Conservation (phyloP, 768 basidiomycete species). For the Pisolithus tinctorius region DNA sequence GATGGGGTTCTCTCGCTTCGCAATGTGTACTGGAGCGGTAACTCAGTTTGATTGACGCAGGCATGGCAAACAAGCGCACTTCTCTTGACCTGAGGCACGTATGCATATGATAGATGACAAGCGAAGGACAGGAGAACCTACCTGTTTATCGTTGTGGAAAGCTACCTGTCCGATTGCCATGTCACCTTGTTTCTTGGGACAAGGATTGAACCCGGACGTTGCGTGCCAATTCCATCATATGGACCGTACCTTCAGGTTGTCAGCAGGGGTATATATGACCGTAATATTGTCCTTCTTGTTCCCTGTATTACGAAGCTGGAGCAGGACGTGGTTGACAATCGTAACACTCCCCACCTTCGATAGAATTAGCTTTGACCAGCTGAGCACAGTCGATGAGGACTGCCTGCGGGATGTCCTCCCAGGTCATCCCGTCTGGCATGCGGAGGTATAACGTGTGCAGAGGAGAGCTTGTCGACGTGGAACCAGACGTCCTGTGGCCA, state of each 20-base stretch:
- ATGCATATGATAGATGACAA: neutral
- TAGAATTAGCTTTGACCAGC: conserved; percentile 95
- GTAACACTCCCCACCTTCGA: conserved; percentile 52
- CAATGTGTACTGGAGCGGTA: conserved; percentile 54
- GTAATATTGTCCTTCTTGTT: conserved; percentile 95
- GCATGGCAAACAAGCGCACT: conserved; percentile 32
- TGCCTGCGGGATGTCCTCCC: conserved; percentile 81
- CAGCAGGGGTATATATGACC: conserved; percentile 89
- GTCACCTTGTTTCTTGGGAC: conserved; percentile 84
- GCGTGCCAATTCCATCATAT: neutral
- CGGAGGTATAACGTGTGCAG: conserved; percentile 97
- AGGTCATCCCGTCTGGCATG: conserved; percentile 71
- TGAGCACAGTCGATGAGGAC: conserved; percentile 85
- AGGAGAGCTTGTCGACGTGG: conserved; percentile 96
- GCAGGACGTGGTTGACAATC: neutral
- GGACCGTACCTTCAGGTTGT: conserved; percentile 76
- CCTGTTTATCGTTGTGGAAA: conserved; percentile 87
- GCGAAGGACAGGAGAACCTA: conserved; percentile 23
- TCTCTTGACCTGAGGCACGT: conserved; percentile 63
- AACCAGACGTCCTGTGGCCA: conserved; percentile 91
- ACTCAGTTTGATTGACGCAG: neutral
- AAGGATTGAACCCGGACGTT: neutral
- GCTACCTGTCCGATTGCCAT: conserved; percentile 97
- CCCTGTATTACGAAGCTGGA: conserved; percentile 37
- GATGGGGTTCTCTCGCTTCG: conserved; percentile 77